A percentile compares a stretch with the other conserved stretches of the same genome.
phyloP scores from a whole-genome alignment of 208 protist genomes.

The Crithidia bombi region DNA sequence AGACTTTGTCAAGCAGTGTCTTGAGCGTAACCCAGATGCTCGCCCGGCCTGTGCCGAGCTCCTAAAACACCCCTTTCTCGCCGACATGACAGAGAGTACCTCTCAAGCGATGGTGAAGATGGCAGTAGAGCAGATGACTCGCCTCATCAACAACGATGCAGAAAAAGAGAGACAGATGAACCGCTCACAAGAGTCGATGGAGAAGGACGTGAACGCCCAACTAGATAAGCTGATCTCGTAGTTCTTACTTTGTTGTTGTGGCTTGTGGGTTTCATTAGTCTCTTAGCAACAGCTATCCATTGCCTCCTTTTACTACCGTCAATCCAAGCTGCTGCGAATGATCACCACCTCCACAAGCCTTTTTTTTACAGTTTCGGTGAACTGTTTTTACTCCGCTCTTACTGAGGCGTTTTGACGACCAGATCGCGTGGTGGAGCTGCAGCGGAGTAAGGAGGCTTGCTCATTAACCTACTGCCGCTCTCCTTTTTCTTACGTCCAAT shows the following conservation, averaged over 20 bases:
- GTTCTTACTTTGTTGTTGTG: no score
- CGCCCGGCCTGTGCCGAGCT: slow-evolving; percentile 71
- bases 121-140: slow-evolving; percentile 86
- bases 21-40: slow-evolving; percentile 73
- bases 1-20: slow-evolving; percentile 80
- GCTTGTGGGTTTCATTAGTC: no score
- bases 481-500: slow-evolving; percentile 22
- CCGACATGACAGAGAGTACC: slow-evolving; percentile 64
- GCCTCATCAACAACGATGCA: slow-evolving; percentile 78
- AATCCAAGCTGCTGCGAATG: no score
- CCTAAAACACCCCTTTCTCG: slow-evolving; percentile 83
- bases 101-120: slow-evolving; percentile 83
- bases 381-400: no score
- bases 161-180: slow-evolving; percentile 61
- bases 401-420: no score
- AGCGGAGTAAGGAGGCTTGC: no score
- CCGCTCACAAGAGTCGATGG: slow-evolving; percentile 60
- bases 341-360: no score
- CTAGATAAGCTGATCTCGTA: slow-evolving; percentile 70
- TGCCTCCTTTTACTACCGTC: no score
- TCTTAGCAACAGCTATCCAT: no score
- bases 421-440: no score
- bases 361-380: no score
- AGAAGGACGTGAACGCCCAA: slow-evolving; percentile 72
- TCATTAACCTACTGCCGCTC: slow-evolving; percentile 3